Evolutionary conservation across 345 rosid species (phyloP).

Genomic region (Aquilaria yunnanensis): DNA sequence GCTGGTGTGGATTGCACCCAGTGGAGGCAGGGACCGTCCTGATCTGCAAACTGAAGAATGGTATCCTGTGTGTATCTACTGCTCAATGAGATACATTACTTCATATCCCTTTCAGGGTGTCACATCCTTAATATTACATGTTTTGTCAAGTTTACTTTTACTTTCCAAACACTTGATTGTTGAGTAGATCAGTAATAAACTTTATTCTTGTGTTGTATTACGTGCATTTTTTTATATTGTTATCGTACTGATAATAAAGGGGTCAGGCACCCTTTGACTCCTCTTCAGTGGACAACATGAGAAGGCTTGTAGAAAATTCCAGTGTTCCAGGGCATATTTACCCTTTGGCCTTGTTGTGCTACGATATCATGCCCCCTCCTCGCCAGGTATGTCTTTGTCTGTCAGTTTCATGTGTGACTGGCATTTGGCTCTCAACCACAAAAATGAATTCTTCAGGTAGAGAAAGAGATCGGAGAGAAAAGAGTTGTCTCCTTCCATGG

Average conservation of each 20-base stretch:
- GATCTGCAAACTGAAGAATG: constrained; percentile 75
- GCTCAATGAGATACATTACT: neutral
- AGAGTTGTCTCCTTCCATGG: constrained; percentile 67
- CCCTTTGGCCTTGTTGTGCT: constrained; percentile 74
- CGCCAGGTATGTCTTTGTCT: constrained; percentile 34
- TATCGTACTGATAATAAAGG: constrained; percentile 30
- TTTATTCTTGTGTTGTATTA: constrained; percentile 10
- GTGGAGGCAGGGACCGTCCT: constrained; percentile 99
- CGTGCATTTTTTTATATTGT: neutral
- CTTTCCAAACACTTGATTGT: neutral
- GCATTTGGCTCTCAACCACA: constrained; percentile 13
- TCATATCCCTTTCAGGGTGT: neutral
- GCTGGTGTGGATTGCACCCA: constrained; percentile 92
- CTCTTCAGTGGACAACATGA: constrained; percentile 91
- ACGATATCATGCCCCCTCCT: constrained; percentile 98
- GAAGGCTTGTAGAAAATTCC: constrained; percentile 79
- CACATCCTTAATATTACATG: neutral
- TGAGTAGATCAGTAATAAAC: neutral
- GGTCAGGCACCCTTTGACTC: constrained; percentile 88
- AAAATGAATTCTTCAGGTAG: constrained; percentile 47
- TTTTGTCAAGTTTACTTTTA: neutral
- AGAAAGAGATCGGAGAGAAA: constrained; percentile 92
- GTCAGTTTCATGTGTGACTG: constrained; percentile 3
- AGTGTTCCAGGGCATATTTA: constrained; percentile 77
- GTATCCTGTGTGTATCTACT: constrained; percentile 61